phyloP scores from a whole-genome alignment of 257 asterid species.

The Ehretia macrophylla region DNA sequence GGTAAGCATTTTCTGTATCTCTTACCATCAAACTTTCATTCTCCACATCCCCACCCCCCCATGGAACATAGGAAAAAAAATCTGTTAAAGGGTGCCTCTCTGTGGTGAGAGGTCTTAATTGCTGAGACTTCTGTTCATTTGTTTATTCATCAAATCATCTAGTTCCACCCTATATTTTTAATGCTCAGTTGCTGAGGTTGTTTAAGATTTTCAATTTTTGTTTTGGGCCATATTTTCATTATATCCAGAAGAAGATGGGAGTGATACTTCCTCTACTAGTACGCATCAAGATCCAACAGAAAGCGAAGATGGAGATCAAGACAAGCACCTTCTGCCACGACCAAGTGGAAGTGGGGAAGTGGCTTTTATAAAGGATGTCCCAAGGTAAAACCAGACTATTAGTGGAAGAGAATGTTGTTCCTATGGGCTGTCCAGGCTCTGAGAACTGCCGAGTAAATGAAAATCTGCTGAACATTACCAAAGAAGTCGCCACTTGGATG shows the following conservation, averaged over 20 bases:
- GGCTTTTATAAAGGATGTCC: conserved; percentile 39
- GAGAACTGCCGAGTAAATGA: neutral
- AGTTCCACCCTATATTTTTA: too few relatives aligned
- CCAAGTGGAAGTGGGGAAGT: conserved; percentile 20
- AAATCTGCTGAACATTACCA: too few relatives aligned
- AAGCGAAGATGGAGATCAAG: conserved; percentile 45
- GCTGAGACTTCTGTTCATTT: too few relatives aligned
- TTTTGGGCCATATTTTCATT: neutral
- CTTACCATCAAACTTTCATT: neutral
- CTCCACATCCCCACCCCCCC: too few relatives aligned
- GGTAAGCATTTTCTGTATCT: conserved; percentile 16
- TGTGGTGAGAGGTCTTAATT: too few relatives aligned
- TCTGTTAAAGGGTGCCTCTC: too few relatives aligned
- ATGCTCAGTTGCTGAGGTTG: too few relatives aligned
- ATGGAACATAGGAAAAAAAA: too few relatives aligned
- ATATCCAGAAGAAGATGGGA: conserved; percentile 37
- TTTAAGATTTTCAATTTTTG: too few relatives aligned
- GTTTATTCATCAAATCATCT: too few relatives aligned
- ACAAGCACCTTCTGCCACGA: conserved; percentile 34
- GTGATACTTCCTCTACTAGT: conserved; percentile 24
- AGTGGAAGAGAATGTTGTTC: too few relatives aligned
- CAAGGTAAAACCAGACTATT: conserved; percentile 17
- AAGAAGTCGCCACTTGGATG: neutral
- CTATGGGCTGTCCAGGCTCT: too few relatives aligned
- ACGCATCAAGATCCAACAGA: conserved; percentile 31